Conservation (phyloP, 352 stramenopile species). For the Phytophthora nicotianae region DNA sequence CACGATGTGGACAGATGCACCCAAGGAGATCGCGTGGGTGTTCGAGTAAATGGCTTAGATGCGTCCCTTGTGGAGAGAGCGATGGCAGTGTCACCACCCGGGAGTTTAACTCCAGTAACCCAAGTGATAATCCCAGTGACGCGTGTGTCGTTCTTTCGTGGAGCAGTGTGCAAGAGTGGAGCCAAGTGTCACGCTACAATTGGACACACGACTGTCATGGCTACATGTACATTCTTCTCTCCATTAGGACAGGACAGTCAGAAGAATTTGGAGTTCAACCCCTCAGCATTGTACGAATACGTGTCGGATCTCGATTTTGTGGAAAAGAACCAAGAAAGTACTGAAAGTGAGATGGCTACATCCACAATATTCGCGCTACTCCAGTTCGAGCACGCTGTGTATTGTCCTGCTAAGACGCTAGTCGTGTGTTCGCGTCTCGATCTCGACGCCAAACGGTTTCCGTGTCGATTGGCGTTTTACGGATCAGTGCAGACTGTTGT, state of each 20-base stretch:
- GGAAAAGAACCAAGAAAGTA: not conserved
- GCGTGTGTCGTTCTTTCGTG: constrained; percentile 65
- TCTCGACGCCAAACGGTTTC: constrained; percentile 58
- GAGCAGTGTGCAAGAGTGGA: constrained; percentile 53
- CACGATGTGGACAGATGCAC: constrained; percentile 72
- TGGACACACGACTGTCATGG: constrained; percentile 78
- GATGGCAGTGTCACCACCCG: constrained; percentile 54
- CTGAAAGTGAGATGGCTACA: not conserved
- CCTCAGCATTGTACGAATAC: constrained; percentile 48
- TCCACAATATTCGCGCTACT: constrained; percentile 58
- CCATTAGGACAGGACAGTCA: constrained; percentile 13
- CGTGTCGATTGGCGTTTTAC: constrained; percentile 80
- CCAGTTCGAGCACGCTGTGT: constrained; percentile 69
- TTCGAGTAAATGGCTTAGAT: constrained; percentile 91
- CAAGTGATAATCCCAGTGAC: constrained; percentile 63
- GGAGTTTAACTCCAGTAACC: constrained; percentile 50
- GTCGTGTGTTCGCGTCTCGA: constrained; percentile 83
- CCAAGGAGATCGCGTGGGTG: constrained; percentile 96
- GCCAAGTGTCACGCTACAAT: constrained; percentile 78
- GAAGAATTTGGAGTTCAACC: constrained; percentile 38
- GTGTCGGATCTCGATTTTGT: constrained; percentile 40
- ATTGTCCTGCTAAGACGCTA: constrained; percentile 54
- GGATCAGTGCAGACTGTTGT: constrained; percentile 55
- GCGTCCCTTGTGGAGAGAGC: constrained; percentile 64
- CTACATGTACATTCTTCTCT: constrained; percentile 67